phyloP scores from a whole-genome alignment of 2,329 filamentous ascomycete genomes.

The Ramichloridium luteum region DNA sequence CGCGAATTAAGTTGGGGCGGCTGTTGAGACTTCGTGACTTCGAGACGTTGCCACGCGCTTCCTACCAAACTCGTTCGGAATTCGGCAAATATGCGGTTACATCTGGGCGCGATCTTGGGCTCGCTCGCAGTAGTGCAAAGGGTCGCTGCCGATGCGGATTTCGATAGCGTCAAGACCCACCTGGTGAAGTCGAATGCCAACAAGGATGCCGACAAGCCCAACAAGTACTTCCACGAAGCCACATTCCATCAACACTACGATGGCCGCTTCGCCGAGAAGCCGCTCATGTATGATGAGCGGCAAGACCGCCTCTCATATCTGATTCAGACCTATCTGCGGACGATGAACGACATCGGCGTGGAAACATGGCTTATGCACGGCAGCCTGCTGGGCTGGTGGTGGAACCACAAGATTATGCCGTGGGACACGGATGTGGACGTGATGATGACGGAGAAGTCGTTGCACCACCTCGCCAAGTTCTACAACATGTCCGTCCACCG shows the following conservation, averaged over 20 bases:
- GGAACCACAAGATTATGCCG: constrained; percentile 48
- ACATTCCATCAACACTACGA: constrained; percentile 46
- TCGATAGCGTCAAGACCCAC: constrained; percentile 31
- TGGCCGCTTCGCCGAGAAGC: constrained; percentile 39
- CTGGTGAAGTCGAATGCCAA: constrained; percentile 28
- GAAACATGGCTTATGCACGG: constrained; percentile 55
- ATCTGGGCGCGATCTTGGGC: background rate
- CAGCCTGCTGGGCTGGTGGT: constrained; percentile 50
- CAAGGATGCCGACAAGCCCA: constrained; percentile 22
- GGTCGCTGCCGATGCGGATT: constrained; percentile 27
- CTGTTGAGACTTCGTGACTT: too few relatives aligned
- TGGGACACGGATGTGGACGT: constrained; percentile 52
- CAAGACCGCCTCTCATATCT: constrained; percentile 38
- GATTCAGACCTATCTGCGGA: constrained; percentile 43
- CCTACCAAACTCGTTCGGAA: too few relatives aligned
- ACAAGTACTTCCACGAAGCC: constrained; percentile 41
- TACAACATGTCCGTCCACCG: constrained; percentile 52
- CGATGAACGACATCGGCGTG: constrained; percentile 44
- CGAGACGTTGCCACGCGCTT: too few relatives aligned
- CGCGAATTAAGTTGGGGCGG: too few relatives aligned
- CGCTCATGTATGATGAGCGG: constrained; percentile 37
- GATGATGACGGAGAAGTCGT: constrained; percentile 43
- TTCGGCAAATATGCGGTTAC: background rate
- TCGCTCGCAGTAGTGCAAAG: background rate
- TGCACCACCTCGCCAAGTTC: constrained; percentile 44